Base-by-base conservation (phyloP, 2,329 filamentous ascomycete genomes). In the Xylariaceae sp. region DNA sequence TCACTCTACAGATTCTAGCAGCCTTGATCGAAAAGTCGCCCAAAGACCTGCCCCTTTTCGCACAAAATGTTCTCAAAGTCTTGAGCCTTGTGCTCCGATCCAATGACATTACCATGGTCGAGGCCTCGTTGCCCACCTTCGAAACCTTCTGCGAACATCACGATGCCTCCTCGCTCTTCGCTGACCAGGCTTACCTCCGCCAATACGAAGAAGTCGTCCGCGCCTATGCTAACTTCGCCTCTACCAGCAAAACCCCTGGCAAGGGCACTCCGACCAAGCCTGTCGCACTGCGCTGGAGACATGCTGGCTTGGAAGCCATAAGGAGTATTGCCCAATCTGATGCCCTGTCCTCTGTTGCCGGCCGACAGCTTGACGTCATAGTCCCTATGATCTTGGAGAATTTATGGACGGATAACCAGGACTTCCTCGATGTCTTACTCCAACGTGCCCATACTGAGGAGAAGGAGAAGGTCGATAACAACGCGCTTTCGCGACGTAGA, bases 11-110 rank as follows among this genome's bases (percentile, higher is more conserved):
- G 64, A 96, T 98, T 54, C 75, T 96, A 52, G 83, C 85, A 47
- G 89, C 90, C 34, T 76, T 98, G 55, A 89, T 97, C 64, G 90
- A 97, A 61, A 96, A 96, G 68, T 80, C 88, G 33, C 86, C 89
- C 45, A 86, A 90, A 62, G 90, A 96, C 62, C 80, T 96, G 37
- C 87, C 89, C 38, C 81, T 98, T 38, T 95, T 95, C 62, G 89
- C 89, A 36, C 78, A 79, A 48, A 88, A 87, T 57, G 82, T 96
- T 42, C 79, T 97, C 60, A 87, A 84, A 55, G 86, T 96, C 50
- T 78, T 97, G 58, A 81, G 85, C 51, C 83, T 83, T 42, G 84
- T 97, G 55, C 78, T 97, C 40, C 80, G 81, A 45, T 94, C 89
- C 48, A 82, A 84, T 63, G 89, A 97, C 63, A 85, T 97, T 49